Evolutionary conservation across 306 rosid genomes (phyloP).

Genomic region (Styphnolobium japonicum): DNA sequence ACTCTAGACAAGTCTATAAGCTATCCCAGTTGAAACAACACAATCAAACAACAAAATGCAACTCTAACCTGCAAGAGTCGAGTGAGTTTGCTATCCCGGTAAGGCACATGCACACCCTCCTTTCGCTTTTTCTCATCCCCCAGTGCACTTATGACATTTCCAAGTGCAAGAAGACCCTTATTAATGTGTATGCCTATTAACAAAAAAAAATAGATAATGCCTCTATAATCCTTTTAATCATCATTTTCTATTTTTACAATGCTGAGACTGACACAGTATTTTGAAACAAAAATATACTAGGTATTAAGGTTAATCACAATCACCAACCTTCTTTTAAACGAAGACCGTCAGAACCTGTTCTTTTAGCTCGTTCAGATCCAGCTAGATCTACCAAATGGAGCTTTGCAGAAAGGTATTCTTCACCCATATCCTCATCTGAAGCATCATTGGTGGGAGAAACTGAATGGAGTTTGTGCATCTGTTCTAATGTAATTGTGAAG

Average conservation of each 20-base stretch:
- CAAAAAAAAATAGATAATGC: background rate
- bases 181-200: conserved; percentile 76
- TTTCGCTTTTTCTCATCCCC: conserved; percentile 87
- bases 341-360: conserved; percentile 75
- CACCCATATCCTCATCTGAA: conserved; percentile 76
- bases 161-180: conserved; percentile 89
- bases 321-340: conserved; percentile 75
- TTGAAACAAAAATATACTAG: conserved; percentile 7
- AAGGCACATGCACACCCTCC: conserved; percentile 78
- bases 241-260: conserved; percentile 9
- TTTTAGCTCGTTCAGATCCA: conserved; percentile 89
- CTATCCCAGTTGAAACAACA: background rate
- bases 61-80: conserved; percentile 81
- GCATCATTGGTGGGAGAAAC: conserved; percentile 53
- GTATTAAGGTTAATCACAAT: conserved; percentile 11
- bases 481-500: conserved; percentile 83
- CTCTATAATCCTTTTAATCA: background rate
- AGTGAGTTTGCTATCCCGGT: conserved; percentile 88
- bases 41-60: conserved; percentile 23
- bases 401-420: conserved; percentile 82
- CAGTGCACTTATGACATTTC: conserved; percentile 81
- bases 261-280: background rate
- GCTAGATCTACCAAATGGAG: conserved; percentile 90
- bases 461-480: conserved; percentile 66
- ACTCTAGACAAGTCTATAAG: background rate